Evolutionary conservation across 495 filamentous ascomycete species (phyloP).

Genomic region (Tuber microsphaerosporum): DNA sequence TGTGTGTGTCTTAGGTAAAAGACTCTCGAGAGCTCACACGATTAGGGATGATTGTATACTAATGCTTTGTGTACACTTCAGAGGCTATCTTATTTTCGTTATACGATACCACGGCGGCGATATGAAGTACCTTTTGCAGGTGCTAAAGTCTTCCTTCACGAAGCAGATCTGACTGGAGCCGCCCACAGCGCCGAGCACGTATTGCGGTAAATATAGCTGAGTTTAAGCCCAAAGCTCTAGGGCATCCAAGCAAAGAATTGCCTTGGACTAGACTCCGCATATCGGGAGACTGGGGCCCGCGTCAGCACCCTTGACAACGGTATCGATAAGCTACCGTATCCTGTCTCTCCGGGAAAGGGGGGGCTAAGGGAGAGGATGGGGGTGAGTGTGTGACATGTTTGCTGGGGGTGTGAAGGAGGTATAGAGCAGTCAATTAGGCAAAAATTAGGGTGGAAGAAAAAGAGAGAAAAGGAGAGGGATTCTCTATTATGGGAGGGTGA

Average conservation of each 20-base stretch:
- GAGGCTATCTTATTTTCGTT: neutral
- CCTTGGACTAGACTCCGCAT: conserved; percentile 1
- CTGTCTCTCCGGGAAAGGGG: neutral
- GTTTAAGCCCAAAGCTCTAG: neutral
- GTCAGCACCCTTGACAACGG: neutral
- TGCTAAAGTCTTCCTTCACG: neutral
- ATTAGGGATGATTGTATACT: neutral
- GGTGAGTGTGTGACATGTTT: neutral
- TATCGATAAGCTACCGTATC: neutral
- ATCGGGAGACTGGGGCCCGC: neutral
- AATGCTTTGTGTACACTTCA: neutral
- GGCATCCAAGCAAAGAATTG: neutral
- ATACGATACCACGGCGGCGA: neutral
- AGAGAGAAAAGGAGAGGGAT: neutral
- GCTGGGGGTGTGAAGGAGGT: neutral
- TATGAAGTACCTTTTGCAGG: neutral
- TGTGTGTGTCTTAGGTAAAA: neutral
- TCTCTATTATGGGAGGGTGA: neutral
- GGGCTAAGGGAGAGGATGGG: neutral
- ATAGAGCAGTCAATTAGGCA: neutral
- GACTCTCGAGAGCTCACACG: neutral
- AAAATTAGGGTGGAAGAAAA: no score
- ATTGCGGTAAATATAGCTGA: neutral
- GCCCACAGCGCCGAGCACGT: neutral
- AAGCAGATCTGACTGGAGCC: neutral